These are phyloP conservation scores for Candida buenavistaensis DNA, from an alignment of 1,139 yeast genomes.

Conservation along the genomic window DNA sequence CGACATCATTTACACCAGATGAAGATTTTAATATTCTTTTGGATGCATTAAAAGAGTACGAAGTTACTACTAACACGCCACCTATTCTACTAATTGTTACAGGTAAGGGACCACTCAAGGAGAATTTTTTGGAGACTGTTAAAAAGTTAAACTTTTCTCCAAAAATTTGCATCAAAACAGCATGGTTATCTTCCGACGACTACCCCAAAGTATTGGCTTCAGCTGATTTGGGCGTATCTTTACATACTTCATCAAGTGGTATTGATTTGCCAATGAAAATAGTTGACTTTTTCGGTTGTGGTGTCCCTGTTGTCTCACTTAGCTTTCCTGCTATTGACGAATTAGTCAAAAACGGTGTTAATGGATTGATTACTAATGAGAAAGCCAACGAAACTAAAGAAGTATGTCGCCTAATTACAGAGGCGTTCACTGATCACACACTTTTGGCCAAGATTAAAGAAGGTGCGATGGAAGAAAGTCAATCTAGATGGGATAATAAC, in stretches of 20 bases:
- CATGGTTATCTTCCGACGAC: constrained; percentile 79
- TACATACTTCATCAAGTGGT: constrained; percentile 91
- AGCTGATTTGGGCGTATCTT: constrained; percentile 86
- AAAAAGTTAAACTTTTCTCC: constrained; percentile 40
- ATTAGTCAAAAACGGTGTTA: constrained; percentile 47
- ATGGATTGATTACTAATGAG: constrained; percentile 42
- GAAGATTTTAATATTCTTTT: constrained; percentile 78
- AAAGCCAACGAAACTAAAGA: constrained; percentile 41
- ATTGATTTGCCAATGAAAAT: constrained; percentile 97
- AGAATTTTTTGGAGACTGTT: constrained; percentile 48
- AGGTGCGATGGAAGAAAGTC: constrained; percentile 75
- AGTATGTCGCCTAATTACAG: constrained; percentile 49
- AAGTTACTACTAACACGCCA: constrained; percentile 39
- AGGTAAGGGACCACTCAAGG: constrained; percentile 88
- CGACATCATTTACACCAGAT: constrained; percentile 95
- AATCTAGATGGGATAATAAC: constrained; percentile 69
- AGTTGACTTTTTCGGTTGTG: constrained; percentile 94
- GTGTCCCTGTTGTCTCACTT: constrained; percentile 84
- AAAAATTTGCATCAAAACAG: constrained; percentile 56
- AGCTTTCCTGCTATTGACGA: constrained; percentile 72
- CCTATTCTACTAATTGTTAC: constrained; percentile 72
- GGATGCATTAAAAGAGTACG: constrained; percentile 66
- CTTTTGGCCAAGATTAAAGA: constrained; percentile 39
- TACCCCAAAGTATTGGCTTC: constrained; percentile 74
- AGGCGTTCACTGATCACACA: constrained; percentile 42